Evolutionary conservation across 2,329 filamentous ascomycete species (phyloP).

Genomic region (Fusarium annulatum): DNA sequence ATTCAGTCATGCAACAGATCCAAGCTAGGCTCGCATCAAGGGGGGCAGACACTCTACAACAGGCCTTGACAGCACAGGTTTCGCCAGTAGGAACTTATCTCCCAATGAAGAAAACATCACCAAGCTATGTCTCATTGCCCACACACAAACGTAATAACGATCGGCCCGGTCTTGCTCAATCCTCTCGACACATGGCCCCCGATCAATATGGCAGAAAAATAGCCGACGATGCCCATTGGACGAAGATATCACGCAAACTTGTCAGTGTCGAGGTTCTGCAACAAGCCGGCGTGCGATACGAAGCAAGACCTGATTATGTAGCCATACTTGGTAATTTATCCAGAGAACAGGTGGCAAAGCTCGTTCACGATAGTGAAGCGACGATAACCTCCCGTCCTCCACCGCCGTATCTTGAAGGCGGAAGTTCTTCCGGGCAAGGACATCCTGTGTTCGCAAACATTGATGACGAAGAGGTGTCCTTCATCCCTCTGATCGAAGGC

Average conservation of each 20-base stretch:
- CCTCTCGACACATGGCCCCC: fast-evolving
- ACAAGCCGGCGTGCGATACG: conserved; percentile 66
- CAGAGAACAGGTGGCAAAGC: conserved; percentile 60
- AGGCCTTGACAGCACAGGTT: no score
- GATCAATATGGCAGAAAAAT: conserved; percentile 54
- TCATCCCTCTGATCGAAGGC: background rate
- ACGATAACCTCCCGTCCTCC: background rate
- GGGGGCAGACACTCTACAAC: no score
- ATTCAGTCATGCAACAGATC: no score
- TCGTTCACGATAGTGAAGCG: conserved; percentile 56
- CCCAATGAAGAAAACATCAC: no score
- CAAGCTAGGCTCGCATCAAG: no score
- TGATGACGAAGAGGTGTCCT: background rate
- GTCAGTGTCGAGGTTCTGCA: conserved; percentile 67
- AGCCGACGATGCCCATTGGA: conserved; percentile 66
- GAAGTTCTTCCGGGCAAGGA: fast-evolving
- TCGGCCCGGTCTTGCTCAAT: background rate
- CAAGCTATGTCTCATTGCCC: no score
- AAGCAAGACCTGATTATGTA: conserved; percentile 69
- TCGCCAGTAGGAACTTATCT: no score
- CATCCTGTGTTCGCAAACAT: fast-evolving
- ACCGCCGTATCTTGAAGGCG: background rate
- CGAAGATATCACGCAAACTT: conserved; percentile 63
- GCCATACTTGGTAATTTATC: conserved; percentile 67
- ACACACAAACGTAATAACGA: no score